Percentiles rank a stretch among this genome's conserved stretches.
Conservation (phyloP, 345 rosid species). For the Linum trigynum region DNA sequence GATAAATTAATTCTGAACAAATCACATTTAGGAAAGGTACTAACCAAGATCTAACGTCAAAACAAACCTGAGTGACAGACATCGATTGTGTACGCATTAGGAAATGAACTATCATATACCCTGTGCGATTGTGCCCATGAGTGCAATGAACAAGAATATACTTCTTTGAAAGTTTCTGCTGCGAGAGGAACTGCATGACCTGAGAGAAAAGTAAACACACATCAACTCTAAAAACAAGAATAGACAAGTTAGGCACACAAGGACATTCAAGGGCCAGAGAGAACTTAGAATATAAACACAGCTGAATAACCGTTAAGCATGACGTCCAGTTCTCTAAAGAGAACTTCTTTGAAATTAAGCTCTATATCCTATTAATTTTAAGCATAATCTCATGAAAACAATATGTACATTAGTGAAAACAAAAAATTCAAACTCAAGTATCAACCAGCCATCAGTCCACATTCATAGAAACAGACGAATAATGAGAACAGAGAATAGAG, state of each 20-base stretch:
- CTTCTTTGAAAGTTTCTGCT: slow-evolving; percentile 70
- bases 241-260: neutral
- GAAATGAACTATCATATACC: slow-evolving; percentile 90
- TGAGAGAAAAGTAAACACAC: slow-evolving; percentile 17
- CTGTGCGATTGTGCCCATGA: slow-evolving; percentile 97
- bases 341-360: neutral
- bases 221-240: neutral
- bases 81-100: slow-evolving; percentile 72
- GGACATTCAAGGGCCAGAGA: neutral
- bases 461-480: neutral
- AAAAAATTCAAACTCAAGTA: neutral
- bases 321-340: neutral
- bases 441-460: neutral
- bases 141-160: slow-evolving; percentile 94
- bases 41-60: neutral
- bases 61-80: slow-evolving; percentile 74
- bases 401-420: neutral
- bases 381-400: neutral
- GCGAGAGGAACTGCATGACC: slow-evolving; percentile 66
- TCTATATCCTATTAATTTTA: neutral
- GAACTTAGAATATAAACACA: neutral
- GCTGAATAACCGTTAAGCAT: neutral
- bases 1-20: slow-evolving; percentile 9
- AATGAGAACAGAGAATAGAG: neutral
- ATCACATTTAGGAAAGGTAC: slow-evolving; percentile 7